Conservation (phyloP, 2,329 filamentous ascomycete genomes). For the Alternaria panax region DNA sequence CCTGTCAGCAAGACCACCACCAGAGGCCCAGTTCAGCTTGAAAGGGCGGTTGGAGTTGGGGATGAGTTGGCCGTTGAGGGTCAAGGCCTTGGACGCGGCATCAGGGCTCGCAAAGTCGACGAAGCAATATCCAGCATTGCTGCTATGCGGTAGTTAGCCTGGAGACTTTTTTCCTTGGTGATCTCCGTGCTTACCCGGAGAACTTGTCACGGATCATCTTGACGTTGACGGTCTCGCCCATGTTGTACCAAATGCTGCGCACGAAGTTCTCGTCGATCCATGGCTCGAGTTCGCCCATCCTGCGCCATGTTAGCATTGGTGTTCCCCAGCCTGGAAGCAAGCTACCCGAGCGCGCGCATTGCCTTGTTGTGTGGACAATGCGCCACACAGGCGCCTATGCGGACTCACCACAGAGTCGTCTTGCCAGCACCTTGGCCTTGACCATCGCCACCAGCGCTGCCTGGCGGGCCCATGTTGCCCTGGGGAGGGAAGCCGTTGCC, state of each 20-base stretch:
- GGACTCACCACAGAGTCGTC: conserved; percentile 62
- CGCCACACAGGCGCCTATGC: conserved; percentile 1
- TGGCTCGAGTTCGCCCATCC: conserved; percentile 98
- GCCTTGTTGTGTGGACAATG: conserved; percentile 1
- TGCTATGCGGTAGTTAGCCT: conserved; percentile 65
- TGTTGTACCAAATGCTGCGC: conserved; percentile 90
- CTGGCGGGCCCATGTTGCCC: conserved; percentile 56
- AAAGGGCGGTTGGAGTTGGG: conserved; percentile 94
- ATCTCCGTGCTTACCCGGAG: conserved; percentile 73
- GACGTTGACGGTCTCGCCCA: conserved; percentile 94
- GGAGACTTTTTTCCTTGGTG: conserved; percentile 19
- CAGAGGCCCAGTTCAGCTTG: conserved; percentile 99
- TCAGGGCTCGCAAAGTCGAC: conserved; percentile 87
- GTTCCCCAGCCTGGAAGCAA: background rate
- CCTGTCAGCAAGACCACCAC: conserved; percentile 92
- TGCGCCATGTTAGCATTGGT: conserved; percentile 52
- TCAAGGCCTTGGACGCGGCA: conserved; percentile 89
- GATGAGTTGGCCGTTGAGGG: conserved; percentile 85
- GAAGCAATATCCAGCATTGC: conserved; percentile 99
- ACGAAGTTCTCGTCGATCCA: conserved; percentile 99
- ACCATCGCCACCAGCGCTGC: conserved; percentile 43
- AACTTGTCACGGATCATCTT: conserved; percentile 99
- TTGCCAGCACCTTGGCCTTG: conserved; percentile 55
- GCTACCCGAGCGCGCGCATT: background rate
- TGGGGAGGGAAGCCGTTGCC: conserved; percentile 57